Evolutionary conservation across 1,284 basidiomycete genomes (phyloP), one percentile per base, ranked within the genome.

Genomic region (Phylloporus sp.): DNA sequence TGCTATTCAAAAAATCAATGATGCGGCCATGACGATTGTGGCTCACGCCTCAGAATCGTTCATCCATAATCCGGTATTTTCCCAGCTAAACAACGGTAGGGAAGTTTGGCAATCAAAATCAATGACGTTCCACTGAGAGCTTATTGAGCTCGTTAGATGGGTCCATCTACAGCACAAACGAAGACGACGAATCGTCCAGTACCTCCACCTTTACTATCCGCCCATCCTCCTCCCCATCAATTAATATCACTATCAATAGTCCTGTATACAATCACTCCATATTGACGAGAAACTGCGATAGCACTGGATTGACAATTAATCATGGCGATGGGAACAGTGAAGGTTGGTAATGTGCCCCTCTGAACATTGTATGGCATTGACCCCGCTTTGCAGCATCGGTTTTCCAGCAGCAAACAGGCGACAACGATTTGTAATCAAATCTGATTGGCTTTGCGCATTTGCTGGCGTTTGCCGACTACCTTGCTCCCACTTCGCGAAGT

Each of bases 261-360:
- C 14, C 49, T 52, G n/a, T 52, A 11, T 52, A 52, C 15, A 52
- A 11, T 17, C 27, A 55, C 29, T 55, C 53, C 27, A 55, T 55
- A 27, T 27, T 55, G 27, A 55, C 29, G 20, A 55, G 27, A 5
- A 17, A 62, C 17, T 73, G 72, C 12, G 49, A n/a, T 4, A 3
- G 64, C n/a, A n/a, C 0, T 14, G 60, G 41, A 29, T 0, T 59
- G 27, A 67, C 68, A 25, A 0, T 23, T 20, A 68, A 53, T 20
- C n/a, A 2, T 23, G 56, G 45, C 10, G 35, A 57, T 3, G n/a
- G 10, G 15, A 62, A 49, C 14, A 65, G 70, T 11, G 73, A 64
- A 37, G 73, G 71, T 65, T 5, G 25, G 68, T 32, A 23, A n/a
- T 11, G 55, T 20, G 63, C 55, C 67, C 72, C 53, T 6, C 25